phyloP scores from a whole-genome alignment of 2,329 filamentous ascomycete genomes.

The Macroventuria anomochaeta region DNA sequence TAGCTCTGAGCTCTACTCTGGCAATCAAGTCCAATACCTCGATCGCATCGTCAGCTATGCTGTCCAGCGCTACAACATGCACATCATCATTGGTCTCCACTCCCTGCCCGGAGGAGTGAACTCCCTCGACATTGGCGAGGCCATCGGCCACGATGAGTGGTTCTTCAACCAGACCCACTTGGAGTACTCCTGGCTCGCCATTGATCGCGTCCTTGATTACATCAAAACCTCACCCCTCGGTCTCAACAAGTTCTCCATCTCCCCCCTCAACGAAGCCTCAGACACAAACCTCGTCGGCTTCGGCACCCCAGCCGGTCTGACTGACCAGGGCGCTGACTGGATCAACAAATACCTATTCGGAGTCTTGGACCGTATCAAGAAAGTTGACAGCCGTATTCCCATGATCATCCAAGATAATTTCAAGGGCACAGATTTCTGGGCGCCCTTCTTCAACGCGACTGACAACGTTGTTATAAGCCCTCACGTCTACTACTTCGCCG shows the following conservation, averaged over 20 bases:
- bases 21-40: conserved; percentile 39
- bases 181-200: conserved; percentile 38
- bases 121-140: conserved; percentile 14
- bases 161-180: conserved; percentile 45
- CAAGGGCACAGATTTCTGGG: conserved; percentile 22
- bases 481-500: conserved; percentile 18
- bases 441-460: not conserved
- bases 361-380: not conserved
- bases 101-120: conserved; percentile 43
- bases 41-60: conserved; percentile 43
- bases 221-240: conserved; percentile 26
- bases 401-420: conserved; percentile 19
- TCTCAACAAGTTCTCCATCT: conserved; percentile 39
- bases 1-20: conserved; percentile 41
- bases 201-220: conserved; percentile 41
- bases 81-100: conserved; percentile 44
- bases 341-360: conserved; percentile 38
- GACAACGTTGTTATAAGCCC: conserved; percentile 25
- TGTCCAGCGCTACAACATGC: conserved; percentile 44
- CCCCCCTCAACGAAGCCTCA: conserved; percentile 47
- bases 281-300: conserved; percentile 43
- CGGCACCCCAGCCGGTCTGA: conserved; percentile 36
- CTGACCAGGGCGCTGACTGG: conserved; percentile 36
- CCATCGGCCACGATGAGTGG: conserved; percentile 38
- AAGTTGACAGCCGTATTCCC: conserved; percentile 6